Conservation (phyloP, 192 early-diverging fungal genomes). For the Entophlyctis helioformis region DNA sequence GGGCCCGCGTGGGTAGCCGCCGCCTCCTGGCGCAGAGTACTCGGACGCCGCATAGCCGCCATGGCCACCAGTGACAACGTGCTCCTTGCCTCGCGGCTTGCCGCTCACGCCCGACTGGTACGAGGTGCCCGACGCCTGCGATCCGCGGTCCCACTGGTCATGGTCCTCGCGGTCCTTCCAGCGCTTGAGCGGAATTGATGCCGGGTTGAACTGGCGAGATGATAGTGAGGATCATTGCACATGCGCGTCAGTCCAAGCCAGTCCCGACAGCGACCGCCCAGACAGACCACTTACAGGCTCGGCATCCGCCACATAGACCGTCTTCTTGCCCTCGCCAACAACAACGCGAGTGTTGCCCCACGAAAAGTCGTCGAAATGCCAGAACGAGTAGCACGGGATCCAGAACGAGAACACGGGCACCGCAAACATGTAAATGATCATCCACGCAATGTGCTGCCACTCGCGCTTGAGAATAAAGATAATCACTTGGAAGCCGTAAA, state of each 20-base stretch:
- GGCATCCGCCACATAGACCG: constrained; percentile 29
- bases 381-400: constrained; percentile 88
- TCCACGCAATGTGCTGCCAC: constrained; percentile 66
- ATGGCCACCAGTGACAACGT: too few species aligned
- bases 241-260: constrained; percentile 2
- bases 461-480: constrained; percentile 67
- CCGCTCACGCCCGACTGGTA: too few species aligned
- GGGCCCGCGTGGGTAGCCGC: too few species aligned
- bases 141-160: constrained; percentile 46
- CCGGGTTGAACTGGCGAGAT: constrained; percentile 51
- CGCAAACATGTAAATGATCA: constrained; percentile 83
- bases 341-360: constrained; percentile 97
- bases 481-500: constrained; percentile 78
- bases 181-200: constrained; percentile 63
- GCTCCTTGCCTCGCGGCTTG: too few species aligned
- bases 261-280: not conserved
- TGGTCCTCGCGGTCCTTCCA: constrained; percentile 43
- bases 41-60: too few species aligned
- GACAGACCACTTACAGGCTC: constrained; percentile 42
- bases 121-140: constrained; percentile 4
- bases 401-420: constrained; percentile 80
- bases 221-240: constrained; percentile 1
- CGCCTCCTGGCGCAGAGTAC: too few species aligned
- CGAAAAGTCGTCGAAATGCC: constrained; percentile 99
- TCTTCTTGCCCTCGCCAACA: constrained; percentile 60